Base-by-base conservation (phyloP, 2,329 filamentous ascomycete genomes). In the Parastagonospora nodorum region DNA sequence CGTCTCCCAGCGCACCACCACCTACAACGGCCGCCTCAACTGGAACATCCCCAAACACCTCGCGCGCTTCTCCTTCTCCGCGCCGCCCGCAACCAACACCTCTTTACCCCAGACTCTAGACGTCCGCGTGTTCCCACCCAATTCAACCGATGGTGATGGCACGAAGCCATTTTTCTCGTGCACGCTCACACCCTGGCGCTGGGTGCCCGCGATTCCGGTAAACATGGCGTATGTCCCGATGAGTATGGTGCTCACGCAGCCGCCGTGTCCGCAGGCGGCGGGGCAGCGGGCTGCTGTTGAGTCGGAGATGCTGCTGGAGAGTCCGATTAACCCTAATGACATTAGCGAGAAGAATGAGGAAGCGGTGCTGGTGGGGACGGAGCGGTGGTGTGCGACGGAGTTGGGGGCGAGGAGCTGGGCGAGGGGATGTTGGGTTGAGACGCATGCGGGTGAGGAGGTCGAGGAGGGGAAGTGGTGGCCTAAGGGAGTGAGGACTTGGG, bases 21-120 rank as follows among this genome's bases (percentile, higher is more conserved):
- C 51, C 11, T 70, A 72, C 55, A 72, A 72, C 43, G 67, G 68
- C 31, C 66, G 68, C 30, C 37, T 66, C 3, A 71, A 71, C 42
- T 71, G 68, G 66, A 69, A 72, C 53, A 71, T 73, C 24, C 65
- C 69, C 9, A 72, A 73, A 47, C 66, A 70, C 50, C 63, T 72
- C 14, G 67, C 68, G 0, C 67, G 69, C 19, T 72, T 72, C 53
- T 47, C 54, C 11, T 73, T 70, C 53, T 69, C 66, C 11, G 56
- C 65, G 0, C 66, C 66, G 0, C 47, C 55, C 2, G 67, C 64
- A 1, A 31, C 53, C 0, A 43, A 48, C 7, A 61, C 60, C 9
- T 37, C 41, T 8, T 47, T 55, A 0, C 61, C 64, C 0, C 67
- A 63, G 0, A 30, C 50, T 9, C 61, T 70, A 4, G 64, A 58